phyloP scores from a whole-genome alignment of 139 green algal species.

The Chlorella ohadii region DNA sequence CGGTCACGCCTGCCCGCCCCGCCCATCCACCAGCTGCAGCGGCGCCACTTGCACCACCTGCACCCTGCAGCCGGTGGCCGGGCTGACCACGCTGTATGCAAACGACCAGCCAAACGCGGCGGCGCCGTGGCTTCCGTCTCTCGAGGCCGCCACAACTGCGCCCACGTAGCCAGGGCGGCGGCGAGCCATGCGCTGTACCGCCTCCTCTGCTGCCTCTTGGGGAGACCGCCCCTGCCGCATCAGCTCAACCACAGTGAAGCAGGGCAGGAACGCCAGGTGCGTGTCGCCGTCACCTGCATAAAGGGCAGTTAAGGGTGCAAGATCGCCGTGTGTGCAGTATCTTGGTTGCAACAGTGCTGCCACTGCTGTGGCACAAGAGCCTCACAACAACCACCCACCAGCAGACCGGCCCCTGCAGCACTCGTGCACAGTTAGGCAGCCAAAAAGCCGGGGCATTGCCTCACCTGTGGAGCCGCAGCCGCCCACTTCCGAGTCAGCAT shows the following conservation, averaged over 20 bases:
- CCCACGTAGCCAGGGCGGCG: conserved; percentile 54
- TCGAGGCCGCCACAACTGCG: conserved; percentile 54
- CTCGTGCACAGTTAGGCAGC: too few species aligned
- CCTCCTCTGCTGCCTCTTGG: conserved; percentile 60
- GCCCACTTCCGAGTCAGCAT: conserved; percentile 73
- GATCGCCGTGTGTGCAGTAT: too few species aligned
- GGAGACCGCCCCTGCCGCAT: conserved; percentile 66
- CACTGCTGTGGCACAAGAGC: too few species aligned
- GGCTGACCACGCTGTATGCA: conserved; percentile 1
- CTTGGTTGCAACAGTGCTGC: too few species aligned
- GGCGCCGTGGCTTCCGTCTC: conserved; percentile 43
- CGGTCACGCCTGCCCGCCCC: too few species aligned
- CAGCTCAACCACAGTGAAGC: conserved; percentile 73
- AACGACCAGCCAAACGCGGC: conserved; percentile 50
- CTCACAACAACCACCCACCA: too few species aligned
- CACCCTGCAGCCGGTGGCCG: not conserved
- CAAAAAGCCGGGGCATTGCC: too few species aligned
- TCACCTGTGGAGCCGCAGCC: conserved; percentile 74
- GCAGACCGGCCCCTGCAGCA: too few species aligned
- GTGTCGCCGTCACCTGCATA: conserved; percentile 69
- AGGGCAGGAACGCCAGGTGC: conserved; percentile 84
- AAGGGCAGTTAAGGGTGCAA: too few species aligned
- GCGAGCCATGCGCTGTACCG: conserved; percentile 54
- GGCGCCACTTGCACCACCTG: not conserved
- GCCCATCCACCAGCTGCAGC: not conserved